Evolutionary conservation across 2,329 filamentous ascomycete genomes (phyloP), one percentile per base, ranked within the genome.

Genomic region (Verticillium nonalfalfae): DNA sequence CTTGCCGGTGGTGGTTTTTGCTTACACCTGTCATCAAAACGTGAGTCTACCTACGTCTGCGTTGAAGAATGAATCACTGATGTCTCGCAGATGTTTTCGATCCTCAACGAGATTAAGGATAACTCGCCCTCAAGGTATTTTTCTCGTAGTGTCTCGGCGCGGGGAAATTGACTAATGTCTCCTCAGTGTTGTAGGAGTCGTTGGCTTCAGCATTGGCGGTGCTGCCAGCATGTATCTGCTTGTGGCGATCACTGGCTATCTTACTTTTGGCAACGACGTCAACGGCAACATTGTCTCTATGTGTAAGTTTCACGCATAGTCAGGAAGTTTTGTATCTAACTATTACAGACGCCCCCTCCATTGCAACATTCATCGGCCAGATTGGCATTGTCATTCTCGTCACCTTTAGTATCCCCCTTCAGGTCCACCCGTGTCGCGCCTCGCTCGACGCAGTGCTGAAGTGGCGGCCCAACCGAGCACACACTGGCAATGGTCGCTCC

Each of bases 11-110:
- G 93, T 98, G 61, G 91, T 99, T 2, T 99, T 99, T 80, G 95
- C 94, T n/a, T 99, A 98, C 74, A 99, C 95, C 1, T 99, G 95
- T 73, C 95, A 99, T 75, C 95, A 99, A 71, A 99, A 99, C 73
- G 91, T 95, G 78, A 66, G 85, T 71, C 7, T 21, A 50, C 11
- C 36, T 26, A 26, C 5, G 10, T 38, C 40, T 34, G 54, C 14
- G 33, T 50, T 40, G 56, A 33, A 33, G n/a, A 3, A 38, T 3
- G 2, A 7, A n/a, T 18, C 31, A 36, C 35, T 33, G 18, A 56
- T 26, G 5, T 13, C 4, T 13, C 18, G 13, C 67, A 95, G 91
- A 99, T 99, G 95, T 99, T 99, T 74, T 97, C 94, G 11, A 96
- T 99, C 66, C 79, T 99, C 55, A 99, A 99, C 70, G 95, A 99